phyloP scores from a whole-genome alignment of 2,329 filamentous ascomycete species.

The Conoideocrella luteorostrata region DNA sequence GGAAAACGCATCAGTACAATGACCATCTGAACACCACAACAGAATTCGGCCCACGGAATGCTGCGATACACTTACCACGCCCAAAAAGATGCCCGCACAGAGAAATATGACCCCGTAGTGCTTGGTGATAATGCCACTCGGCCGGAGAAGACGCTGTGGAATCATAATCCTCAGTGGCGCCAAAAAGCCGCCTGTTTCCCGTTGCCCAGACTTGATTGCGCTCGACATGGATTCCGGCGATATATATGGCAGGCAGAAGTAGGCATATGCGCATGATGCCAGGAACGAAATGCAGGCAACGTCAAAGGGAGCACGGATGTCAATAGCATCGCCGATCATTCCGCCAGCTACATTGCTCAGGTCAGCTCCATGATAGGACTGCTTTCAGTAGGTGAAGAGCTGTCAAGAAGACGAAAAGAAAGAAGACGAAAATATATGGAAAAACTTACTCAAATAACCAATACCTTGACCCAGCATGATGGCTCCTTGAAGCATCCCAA shows the following conservation, averaged over 20 bases:
- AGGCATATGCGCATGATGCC: constrained; percentile 34
- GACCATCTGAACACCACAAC: too few relatives aligned
- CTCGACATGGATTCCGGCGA: constrained; percentile 33
- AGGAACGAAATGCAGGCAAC: constrained; percentile 54
- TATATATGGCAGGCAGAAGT: constrained; percentile 42
- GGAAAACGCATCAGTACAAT: too few relatives aligned
- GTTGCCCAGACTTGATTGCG: constrained; percentile 20
- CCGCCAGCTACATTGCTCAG: constrained; percentile 44
- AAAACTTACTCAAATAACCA: constrained; percentile 51
- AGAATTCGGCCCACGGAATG: too few relatives aligned
- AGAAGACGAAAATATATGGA: too few relatives aligned
- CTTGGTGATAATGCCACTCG: constrained; percentile 41
- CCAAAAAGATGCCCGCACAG: constrained; percentile 59
- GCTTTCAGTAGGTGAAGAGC: too few relatives aligned
- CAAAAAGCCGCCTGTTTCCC: constrained; percentile 42
- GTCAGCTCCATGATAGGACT: neutral
- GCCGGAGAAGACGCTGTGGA: constrained; percentile 48
- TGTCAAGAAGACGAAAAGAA: too few relatives aligned
- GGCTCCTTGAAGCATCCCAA: constrained; percentile 59
- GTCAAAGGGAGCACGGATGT: constrained; percentile 59
- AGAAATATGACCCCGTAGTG: constrained; percentile 60
- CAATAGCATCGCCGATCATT: constrained; percentile 55
- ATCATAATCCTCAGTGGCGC: constrained; percentile 56
- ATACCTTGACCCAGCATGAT: constrained; percentile 61
- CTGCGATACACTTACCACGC: too few relatives aligned